Evolutionary conservation across 176 grass and related monocot species (phyloP).

Genomic region (Themeda triandra): DNA sequence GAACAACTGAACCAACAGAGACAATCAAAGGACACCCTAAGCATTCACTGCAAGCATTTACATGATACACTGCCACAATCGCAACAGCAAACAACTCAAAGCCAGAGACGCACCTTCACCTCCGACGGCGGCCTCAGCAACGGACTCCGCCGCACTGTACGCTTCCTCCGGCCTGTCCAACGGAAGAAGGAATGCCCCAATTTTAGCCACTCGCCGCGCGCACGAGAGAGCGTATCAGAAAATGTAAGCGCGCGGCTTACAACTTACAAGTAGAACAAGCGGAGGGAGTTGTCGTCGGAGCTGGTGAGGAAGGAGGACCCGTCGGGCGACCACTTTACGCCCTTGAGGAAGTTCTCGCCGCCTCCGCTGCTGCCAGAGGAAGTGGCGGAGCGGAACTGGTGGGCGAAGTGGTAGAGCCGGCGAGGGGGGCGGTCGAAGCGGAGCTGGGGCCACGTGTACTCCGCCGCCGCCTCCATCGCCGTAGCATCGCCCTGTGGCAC

Average conservation of each 20-base stretch:
- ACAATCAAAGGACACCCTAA: background rate
- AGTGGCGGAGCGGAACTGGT: constrained; percentile 27
- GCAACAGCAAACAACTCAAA: background rate
- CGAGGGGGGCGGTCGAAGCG: constrained; percentile 58
- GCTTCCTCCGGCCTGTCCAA: constrained; percentile 60
- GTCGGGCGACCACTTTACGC: constrained; percentile 92
- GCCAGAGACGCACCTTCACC: constrained; percentile 39
- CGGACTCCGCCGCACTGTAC: constrained; percentile 26
- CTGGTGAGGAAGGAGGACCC: constrained; percentile 92
- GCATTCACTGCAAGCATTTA: background rate
- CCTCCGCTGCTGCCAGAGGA: background rate
- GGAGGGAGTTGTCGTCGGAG: constrained; percentile 93
- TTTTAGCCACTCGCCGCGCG: background rate
- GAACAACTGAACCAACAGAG: background rate
- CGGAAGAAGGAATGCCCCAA: background rate
- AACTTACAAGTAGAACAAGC: constrained; percentile 79
- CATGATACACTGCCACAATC: background rate
- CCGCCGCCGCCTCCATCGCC: background rate
- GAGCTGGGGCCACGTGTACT: constrained; percentile 54
- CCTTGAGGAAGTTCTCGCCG: constrained; percentile 83
- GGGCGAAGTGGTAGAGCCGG: constrained; percentile 52
- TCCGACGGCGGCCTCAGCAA: constrained; percentile 33
- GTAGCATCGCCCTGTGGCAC: background rate
- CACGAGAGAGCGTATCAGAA: background rate
- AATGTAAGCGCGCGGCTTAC: constrained; percentile 16